Percentiles rank a stretch among this genome's conserved stretches.
phyloP scores from a whole-genome alignment of 139 green algal genomes.

The Limnomonas spitsbergensis region DNA sequence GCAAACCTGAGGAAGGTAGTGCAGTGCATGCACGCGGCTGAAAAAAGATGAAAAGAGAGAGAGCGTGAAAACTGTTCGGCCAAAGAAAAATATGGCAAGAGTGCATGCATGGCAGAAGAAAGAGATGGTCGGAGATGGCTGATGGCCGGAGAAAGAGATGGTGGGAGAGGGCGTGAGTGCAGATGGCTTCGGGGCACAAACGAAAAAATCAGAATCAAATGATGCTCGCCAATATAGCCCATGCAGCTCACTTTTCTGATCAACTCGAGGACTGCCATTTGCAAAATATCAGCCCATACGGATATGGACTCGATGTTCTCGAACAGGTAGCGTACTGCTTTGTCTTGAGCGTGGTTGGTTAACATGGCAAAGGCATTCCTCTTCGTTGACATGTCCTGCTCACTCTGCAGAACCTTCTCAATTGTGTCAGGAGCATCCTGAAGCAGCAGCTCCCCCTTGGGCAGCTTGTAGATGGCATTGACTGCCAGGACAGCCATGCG shows the following conservation, averaged over 20 bases:
- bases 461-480: conserved; percentile 88
- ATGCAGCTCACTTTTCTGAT: conserved; percentile 87
- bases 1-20: too few relatives aligned
- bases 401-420: conserved; percentile 65
- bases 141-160: too few relatives aligned
- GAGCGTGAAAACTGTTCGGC: too few relatives aligned
- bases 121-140: too few relatives aligned
- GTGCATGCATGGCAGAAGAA: too few relatives aligned
- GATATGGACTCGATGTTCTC: conserved; percentile 81
- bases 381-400: conserved; percentile 87
- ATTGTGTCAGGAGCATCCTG: conserved; percentile 82
- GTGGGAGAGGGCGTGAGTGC: too few relatives aligned
- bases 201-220: too few relatives aligned
- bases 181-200: too few relatives aligned
- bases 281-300: conserved; percentile 91
- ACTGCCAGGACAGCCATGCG: conserved; percentile 94
- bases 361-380: conserved; percentile 96
- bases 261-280: conserved; percentile 93
- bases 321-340: conserved; percentile 87
- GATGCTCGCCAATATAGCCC: too few relatives aligned
- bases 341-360: conserved; percentile 65
- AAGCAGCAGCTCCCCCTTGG: conserved; percentile 90
- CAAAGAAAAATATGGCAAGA: too few relatives aligned
- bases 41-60: too few relatives aligned
- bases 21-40: too few relatives aligned